Base-by-base conservation (phyloP, 352 stramenopile genomes). In the Phytophthora kernoviae region DNA sequence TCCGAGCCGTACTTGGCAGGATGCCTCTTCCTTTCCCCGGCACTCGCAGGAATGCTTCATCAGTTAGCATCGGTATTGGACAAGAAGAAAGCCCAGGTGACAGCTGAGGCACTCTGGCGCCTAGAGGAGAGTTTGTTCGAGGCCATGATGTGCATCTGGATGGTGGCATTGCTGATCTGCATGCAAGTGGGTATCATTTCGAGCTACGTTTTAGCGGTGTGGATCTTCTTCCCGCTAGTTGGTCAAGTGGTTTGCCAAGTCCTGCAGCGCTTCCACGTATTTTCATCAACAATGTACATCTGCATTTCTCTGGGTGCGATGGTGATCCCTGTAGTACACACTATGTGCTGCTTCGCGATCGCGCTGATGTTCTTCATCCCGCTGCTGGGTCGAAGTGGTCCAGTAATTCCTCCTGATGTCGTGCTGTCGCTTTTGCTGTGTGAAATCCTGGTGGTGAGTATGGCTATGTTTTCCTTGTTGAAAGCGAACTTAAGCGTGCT, bases 311-410 rank as follows among this genome's bases (percentile, higher is more conserved):
- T 93, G 8, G 52, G 54, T 11, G 69, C 79, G 1, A 65, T 84
- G 15, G 70, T 76, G 11, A 62, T 91, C 21, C 81, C 84, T 7
- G 74, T 90, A 42, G 54, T 91, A 20, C 80, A 90, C 65, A 87
- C 65, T 2, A 75, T 79, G 47, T 79, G 73, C 50, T 75, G 71
- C 18, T 75, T 87, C 37, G 66, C 75, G 24, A 70, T 90, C 15
- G 77, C 75, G 26, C 68, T 90, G 53, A 79, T 81, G 62, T 90
- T 93, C 54, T 90, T 91, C 54, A 78, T 93, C 24, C 84, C 84
- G 22, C 68, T 93, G 22, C 73, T 93, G 36, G 84, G 84, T 1
- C 79, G 84, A 54, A 79, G 64, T 17, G 84, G 84, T 9, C 70
- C 80, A 11, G 53, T 81, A 17, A 20, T 85, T 9, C 81, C 81